Evolutionary conservation across 768 basidiomycete species (phyloP).

Genomic region (Agrocybe praecox): DNA sequence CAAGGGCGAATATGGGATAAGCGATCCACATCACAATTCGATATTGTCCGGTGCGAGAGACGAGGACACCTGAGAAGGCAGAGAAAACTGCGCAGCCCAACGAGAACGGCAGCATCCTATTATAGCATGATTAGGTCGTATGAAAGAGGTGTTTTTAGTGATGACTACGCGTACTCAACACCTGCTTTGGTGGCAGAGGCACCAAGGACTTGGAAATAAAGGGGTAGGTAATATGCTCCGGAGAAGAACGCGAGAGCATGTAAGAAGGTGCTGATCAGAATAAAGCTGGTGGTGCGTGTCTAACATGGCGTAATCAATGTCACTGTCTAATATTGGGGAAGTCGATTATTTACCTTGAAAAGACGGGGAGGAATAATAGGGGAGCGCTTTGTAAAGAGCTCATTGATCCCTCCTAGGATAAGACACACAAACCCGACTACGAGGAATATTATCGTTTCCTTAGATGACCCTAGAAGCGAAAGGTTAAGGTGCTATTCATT

Average conservation of each 20-base stretch:
- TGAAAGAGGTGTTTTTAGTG: neutral
- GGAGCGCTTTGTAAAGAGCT: slow-evolving; percentile 60
- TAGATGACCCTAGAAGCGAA: slow-evolving; percentile 49
- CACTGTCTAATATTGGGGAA: neutral
- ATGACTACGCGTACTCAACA: slow-evolving; percentile 47
- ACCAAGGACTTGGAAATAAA: slow-evolving; percentile 81
- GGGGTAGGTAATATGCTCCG: slow-evolving; percentile 66
- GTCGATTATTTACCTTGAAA: slow-evolving; percentile 54
- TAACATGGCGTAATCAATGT: slow-evolving; percentile 20
- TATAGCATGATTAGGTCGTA: neutral
- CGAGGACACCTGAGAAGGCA: slow-evolving; percentile 54
- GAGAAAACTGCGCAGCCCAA: slow-evolving; percentile 59
- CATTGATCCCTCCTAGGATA: slow-evolving; percentile 55
- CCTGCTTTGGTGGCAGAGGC: slow-evolving; percentile 73
- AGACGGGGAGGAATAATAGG: slow-evolving; percentile 77
- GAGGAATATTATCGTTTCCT: slow-evolving; percentile 66
- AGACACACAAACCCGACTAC: slow-evolving; percentile 58
- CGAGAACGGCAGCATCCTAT: slow-evolving; percentile 76
- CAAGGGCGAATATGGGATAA: slow-evolving; percentile 59
- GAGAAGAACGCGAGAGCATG: slow-evolving; percentile 69
- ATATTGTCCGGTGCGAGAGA: slow-evolving; percentile 61
- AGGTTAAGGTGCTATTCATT: neutral
- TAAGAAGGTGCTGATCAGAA: slow-evolving; percentile 59
- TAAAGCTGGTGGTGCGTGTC: slow-evolving; percentile 73
- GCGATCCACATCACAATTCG: slow-evolving; percentile 64